Percentiles rank a stretch among this genome's conserved stretches.
Evolutionary conservation across 371 early-diverging fungal species (phyloP).

Genomic region (Thermomucor indicae-seudaticae): DNA sequence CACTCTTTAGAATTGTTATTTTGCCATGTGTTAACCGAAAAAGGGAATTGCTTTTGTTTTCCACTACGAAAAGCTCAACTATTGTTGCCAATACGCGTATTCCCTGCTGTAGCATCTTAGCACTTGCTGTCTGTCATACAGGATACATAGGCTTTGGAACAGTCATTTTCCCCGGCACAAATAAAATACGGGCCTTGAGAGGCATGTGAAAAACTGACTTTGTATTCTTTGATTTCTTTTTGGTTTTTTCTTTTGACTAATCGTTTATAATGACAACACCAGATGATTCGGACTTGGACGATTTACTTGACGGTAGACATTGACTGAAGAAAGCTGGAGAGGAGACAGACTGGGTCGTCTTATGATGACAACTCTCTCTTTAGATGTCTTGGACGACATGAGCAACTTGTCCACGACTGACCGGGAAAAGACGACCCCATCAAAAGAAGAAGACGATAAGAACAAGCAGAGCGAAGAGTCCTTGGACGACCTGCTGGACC

Average conservation of each 20-base stretch:
- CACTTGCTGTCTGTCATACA: too few relatives aligned
- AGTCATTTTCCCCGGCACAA: too few relatives aligned
- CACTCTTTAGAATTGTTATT: too few relatives aligned
- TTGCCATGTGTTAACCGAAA: too few relatives aligned
- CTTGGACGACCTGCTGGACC: slow-evolving; percentile 41
- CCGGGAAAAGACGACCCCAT: slow-evolving; percentile 2
- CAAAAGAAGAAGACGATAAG: slow-evolving; percentile 5
- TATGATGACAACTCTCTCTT: not conserved
- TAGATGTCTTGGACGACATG: slow-evolving; percentile 56
- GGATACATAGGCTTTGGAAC: too few relatives aligned
- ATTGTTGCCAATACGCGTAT: too few relatives aligned
- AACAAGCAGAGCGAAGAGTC: slow-evolving; percentile 17
- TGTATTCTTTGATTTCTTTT: not conserved
- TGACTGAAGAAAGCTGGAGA: not conserved
- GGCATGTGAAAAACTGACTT: not conserved
- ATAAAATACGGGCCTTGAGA: too few relatives aligned
- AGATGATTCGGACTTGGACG: slow-evolving; percentile 59
- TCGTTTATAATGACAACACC: slow-evolving; percentile 4
- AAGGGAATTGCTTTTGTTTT: too few relatives aligned
- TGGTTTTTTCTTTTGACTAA: not conserved
- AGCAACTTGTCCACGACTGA: slow-evolving; percentile 15
- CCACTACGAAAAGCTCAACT: too few relatives aligned
- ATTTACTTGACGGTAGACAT: slow-evolving; percentile 54
- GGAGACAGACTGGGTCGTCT: not conserved
- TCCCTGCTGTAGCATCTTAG: not conserved